Base-by-base conservation (phyloP, 371 early-diverging fungal genomes). In the Haplosporangium sp. region DNA sequence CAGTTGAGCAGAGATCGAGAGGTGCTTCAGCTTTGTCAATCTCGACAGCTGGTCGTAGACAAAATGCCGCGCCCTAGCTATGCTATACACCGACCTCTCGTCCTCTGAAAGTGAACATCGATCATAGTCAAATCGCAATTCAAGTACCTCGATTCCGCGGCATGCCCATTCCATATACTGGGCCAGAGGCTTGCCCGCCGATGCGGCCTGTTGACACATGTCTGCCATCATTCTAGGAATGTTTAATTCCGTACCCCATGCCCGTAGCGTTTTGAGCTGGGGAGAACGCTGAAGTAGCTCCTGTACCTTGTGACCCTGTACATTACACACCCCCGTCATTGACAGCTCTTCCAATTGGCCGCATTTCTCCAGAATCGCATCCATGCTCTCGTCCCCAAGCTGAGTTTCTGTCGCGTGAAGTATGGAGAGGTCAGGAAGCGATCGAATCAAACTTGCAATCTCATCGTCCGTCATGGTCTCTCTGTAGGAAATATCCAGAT, bases 11-110 rank as follows among this genome's bases (percentile, higher is more conserved):
- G 38, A 55, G 12, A 74, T 42, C 6, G 68, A 47, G 40, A 74
- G 38, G n/a, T 67, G 53, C 47, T 50, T 54, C 18, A 74, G 55
- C 6, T 59, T 63, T 14, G 54, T 74, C 43, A 74, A 21, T n/a
- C 50, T 47, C 23, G 68, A 67, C 11, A 74, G 38, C 51, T 74
- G 74, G 6, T 74, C 60, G 40, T 67, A 74, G 16, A 74, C 42
- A 41, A 74, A 74, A 11, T 51, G 67, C 11, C 74, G 57, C n/a
- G 74, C 74, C 18, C 29, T 45, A 11, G 64, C 59, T 3, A 51
- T 41, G n/a, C 68, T 37, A 37, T 52, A 68, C 13, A 63, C 38
- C 2, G 21, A 42, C 42, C 54, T 40, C n/a, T 54, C 46, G 20
- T 55, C 55, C 11, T 62, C 46, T 40, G 66, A 57, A n/a, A 67